Evolutionary conservation across 1,284 basidiomycete genomes (phyloP), one percentile per base, ranked within the genome.

Genomic region (Cerioporus squamosus): DNA sequence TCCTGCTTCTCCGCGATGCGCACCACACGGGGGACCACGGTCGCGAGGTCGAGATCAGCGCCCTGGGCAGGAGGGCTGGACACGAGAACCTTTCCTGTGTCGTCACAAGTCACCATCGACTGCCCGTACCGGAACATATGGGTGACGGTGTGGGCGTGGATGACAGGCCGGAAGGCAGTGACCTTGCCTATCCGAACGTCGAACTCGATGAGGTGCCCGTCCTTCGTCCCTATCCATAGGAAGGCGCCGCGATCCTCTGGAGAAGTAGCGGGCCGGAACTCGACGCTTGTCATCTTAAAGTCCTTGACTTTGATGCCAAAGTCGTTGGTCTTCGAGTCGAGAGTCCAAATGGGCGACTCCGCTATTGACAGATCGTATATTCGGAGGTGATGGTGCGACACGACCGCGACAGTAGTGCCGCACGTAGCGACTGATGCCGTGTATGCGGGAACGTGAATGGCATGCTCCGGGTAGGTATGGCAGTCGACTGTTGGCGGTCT

Each of bases 221-320:
- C 94, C 74, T 91, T 94, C 40, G 92, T 94, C 1, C 95, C 95
- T 17, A 90, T 76, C 95, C 94, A 97, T 6, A 95, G 67, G 59
- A 84, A 83, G 22, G 67, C 72, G 49, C 83, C 78, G 23, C 76
- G 72, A 58, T 83, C 74, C 0, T 55, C 66, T 15, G 70, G 68
- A 22, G 70, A 64, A 10, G 59, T 66, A 18, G 81, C 79, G 0
- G 87, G 81, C 5, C 90, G 79, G 72, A 94, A 93, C 68, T 90
- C 91, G 74, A 95, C 80, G 18, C 87, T 84, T 0, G 88, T 90
- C 44, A 95, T 79, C 62, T 87, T 87, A 8, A 84, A 75, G 43
- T 94, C 89, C 67, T 90, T 91, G 33, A 81, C 69, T 40, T 77
- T 76, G 60, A 74, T 73, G 18, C 82, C 81, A 20, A 82, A 63